These are phyloP conservation scores for Calonectria naviculata DNA, from an alignment of 2,329 filamentous ascomycete genomes.

Conservation along the genomic window DNA sequence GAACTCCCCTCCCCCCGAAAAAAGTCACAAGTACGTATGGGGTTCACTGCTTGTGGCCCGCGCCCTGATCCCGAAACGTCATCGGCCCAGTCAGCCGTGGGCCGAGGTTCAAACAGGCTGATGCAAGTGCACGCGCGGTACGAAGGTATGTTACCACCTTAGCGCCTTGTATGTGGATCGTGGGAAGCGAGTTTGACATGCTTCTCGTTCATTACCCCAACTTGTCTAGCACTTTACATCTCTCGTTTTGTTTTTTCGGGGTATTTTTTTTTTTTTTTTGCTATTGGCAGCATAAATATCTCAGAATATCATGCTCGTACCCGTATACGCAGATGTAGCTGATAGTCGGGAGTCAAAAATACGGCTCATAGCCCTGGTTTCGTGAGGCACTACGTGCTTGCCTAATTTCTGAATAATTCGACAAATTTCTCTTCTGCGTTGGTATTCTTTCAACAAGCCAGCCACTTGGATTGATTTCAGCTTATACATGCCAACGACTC, in stretches of 20 bases:
- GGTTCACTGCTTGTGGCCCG: neutral
- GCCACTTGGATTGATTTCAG: neutral
- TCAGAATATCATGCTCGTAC: too few species aligned
- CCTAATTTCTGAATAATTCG: too few species aligned
- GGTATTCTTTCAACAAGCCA: too few species aligned
- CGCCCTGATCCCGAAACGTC: conserved; percentile 27
- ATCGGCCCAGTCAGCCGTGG: conserved; percentile 40
- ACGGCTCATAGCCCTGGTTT: too few species aligned
- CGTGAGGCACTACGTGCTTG: too few species aligned
- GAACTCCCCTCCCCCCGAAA: too few species aligned
- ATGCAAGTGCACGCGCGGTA: conserved; percentile 6
- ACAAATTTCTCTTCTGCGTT: too few species aligned
- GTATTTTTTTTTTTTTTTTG: too few species aligned
- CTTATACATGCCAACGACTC: neutral
- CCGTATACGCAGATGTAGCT: too few species aligned
- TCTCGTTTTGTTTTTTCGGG: too few species aligned
- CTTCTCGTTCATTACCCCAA: neutral
- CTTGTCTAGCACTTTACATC: neutral
- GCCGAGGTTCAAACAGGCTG: conserved; percentile 37
- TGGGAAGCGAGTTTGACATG: neutral
- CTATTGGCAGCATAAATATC: too few species aligned
- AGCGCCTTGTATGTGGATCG: neutral
- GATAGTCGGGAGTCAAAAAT: too few species aligned
- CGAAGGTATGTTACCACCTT: neutral
- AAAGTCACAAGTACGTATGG: neutral